Percentiles rank a stretch among this genome's conserved stretches.
These are phyloP conservation scores for Cyberlindnera euphorbiiphila DNA, from an alignment of 805 yeast genomes.

Conservation along the genomic window DNA sequence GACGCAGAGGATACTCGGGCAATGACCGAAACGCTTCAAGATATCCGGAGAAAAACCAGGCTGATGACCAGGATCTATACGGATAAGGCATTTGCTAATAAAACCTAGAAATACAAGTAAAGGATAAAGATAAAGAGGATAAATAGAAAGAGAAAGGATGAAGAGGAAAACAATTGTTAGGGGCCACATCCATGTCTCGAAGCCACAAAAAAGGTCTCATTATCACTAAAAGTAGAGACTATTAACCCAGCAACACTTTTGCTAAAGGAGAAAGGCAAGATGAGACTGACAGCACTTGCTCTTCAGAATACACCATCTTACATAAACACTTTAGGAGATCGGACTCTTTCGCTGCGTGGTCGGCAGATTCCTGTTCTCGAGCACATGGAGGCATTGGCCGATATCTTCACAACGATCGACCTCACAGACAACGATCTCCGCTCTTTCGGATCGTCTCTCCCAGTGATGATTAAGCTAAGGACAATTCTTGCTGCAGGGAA, in stretches of 20 bases:
- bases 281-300: constrained; percentile 55
- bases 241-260: neutral
- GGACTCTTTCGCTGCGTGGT: constrained; percentile 39
- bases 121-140: too few species aligned
- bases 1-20: too few species aligned
- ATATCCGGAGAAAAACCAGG: too few species aligned
- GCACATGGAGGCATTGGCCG: constrained; percentile 38
- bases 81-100: too few species aligned
- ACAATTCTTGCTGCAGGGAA: constrained; percentile 65
- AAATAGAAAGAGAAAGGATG: too few species aligned
- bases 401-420: constrained; percentile 54
- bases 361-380: constrained; percentile 41
- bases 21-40: too few species aligned
- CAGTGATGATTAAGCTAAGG: constrained; percentile 38
- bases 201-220: too few species aligned
- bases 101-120: too few species aligned
- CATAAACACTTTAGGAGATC: constrained; percentile 38
- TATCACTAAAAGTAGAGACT: too few species aligned
- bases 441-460: constrained; percentile 45
- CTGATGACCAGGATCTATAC: too few species aligned
- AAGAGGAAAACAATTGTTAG: too few species aligned
- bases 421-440: constrained; percentile 71
- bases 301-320: constrained; percentile 48
- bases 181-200: too few species aligned
- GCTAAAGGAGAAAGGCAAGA: neutral